These are phyloP conservation scores for Colletotrichum cordylinicola DNA, from an alignment of 2,329 filamentous ascomycete genomes.

Conservation along the genomic window DNA sequence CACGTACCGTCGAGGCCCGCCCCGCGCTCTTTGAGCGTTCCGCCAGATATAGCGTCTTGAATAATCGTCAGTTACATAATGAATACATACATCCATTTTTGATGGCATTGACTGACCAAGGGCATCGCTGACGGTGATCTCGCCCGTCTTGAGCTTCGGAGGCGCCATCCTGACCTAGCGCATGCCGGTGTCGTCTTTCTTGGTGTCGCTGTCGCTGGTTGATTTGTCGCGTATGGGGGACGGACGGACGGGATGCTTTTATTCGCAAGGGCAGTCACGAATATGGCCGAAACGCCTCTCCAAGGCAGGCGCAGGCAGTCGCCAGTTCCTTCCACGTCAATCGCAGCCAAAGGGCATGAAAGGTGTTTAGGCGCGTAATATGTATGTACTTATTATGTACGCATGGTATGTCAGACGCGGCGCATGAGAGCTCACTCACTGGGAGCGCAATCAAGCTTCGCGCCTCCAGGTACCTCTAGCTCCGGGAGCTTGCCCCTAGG, in stretches of 20 bases:
- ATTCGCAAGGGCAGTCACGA: neutral
- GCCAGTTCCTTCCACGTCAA: neutral
- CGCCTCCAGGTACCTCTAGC: neutral
- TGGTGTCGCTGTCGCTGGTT: neutral
- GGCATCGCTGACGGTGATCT: slow-evolving; percentile 17
- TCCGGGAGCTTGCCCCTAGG: neutral
- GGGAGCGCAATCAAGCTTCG: neutral
- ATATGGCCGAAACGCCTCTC: neutral
- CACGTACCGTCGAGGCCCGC: slow-evolving; percentile 46
- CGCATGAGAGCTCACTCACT: neutral
- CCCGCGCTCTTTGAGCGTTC: slow-evolving; percentile 41
- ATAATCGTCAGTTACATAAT: neutral
- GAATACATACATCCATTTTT: no score
- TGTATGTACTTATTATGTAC: neutral
- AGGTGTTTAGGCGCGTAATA: neutral
- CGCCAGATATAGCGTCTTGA: slow-evolving; percentile 33
- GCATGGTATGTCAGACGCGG: neutral
- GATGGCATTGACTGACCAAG: neutral
- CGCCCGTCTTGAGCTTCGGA: slow-evolving; percentile 13
- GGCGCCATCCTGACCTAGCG: slow-evolving; percentile 10
- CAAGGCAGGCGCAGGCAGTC: neutral
- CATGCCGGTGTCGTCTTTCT: neutral
- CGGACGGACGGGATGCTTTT: neutral
- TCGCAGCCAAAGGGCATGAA: neutral
- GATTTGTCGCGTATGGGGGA: neutral